Conservation (phyloP, 768 basidiomycete genomes). For the Leccinum fibrillosum region DNA sequence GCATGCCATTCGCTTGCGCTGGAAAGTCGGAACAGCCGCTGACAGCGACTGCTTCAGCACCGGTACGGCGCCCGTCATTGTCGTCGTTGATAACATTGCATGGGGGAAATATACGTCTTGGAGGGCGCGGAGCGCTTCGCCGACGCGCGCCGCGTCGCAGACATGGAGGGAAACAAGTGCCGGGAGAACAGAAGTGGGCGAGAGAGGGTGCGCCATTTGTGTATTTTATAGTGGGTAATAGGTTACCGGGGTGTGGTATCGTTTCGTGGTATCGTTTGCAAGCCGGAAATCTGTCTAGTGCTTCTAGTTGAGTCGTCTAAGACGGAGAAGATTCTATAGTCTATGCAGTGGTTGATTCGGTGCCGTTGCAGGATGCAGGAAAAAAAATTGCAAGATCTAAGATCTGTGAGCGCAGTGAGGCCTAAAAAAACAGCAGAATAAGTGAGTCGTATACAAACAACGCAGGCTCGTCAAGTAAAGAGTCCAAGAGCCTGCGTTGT, state of each 20-base stretch:
- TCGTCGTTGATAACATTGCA: slow-evolving; percentile 9
- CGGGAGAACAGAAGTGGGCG: slow-evolving; percentile 57
- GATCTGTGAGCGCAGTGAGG: slow-evolving; percentile 1
- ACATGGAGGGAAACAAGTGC: slow-evolving; percentile 43
- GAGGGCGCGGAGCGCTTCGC: slow-evolving; percentile 42
- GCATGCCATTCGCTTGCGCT: slow-evolving; percentile 19
- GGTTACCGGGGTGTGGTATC: background rate
- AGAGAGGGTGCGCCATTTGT: slow-evolving; percentile 14
- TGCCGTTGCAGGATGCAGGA: background rate
- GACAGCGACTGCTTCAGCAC: slow-evolving; percentile 19
- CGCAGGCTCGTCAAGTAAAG: slow-evolving; percentile 17
- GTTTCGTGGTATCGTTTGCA: background rate
- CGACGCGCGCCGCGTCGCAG: slow-evolving; percentile 36
- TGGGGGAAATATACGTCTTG: slow-evolving; percentile 51
- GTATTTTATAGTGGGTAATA: background rate
- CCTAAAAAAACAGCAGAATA: background rate
- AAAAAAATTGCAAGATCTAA: slow-evolving; percentile 2
- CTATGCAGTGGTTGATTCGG: slow-evolving; percentile 1
- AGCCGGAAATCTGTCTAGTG: slow-evolving; percentile 7
- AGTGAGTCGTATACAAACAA: slow-evolving; percentile 9
- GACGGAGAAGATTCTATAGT: slow-evolving; percentile 6
- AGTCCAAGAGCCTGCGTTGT: slow-evolving; percentile 41
- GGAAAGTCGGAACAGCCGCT: slow-evolving; percentile 19
- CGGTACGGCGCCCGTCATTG: slow-evolving; percentile 4
- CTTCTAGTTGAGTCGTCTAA: slow-evolving; percentile 6